phyloP scores from a whole-genome alignment of 139 green algal genomes.

The Closterium sp. region DNA sequence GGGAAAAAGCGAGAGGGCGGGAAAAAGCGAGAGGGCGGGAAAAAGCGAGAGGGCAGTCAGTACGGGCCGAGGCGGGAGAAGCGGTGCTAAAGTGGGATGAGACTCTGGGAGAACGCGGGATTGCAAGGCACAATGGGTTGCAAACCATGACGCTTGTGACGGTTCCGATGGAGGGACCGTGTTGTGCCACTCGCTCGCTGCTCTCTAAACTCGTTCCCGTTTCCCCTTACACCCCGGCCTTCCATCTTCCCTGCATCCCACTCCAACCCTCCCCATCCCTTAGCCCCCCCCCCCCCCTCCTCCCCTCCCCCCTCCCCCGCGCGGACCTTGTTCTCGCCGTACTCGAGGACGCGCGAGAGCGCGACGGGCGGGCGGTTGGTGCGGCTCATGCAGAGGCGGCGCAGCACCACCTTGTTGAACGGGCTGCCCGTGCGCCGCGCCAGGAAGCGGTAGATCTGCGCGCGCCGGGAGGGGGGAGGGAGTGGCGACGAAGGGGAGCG shows the following conservation, averaged over 20 bases:
- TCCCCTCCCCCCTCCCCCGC: too few relatives aligned
- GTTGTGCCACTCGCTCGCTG: background rate
- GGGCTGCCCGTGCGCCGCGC: slow-evolving; percentile 85
- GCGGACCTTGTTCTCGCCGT: slow-evolving; percentile 90
- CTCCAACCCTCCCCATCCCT: background rate
- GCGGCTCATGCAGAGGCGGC: slow-evolving; percentile 93
- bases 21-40: too few relatives aligned
- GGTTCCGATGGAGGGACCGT: background rate
- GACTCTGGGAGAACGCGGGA: too few relatives aligned
- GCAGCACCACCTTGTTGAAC: slow-evolving; percentile 98
- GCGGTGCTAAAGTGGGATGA: too few relatives aligned
- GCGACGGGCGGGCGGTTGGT: slow-evolving; percentile 93
- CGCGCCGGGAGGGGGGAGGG: too few relatives aligned
- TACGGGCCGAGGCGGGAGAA: too few relatives aligned
- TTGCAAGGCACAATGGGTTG: too few relatives aligned
- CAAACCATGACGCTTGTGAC: background rate
- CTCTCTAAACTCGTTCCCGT: background rate
- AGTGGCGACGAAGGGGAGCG: background rate
- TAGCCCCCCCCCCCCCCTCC: too few relatives aligned
- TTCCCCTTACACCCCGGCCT: background rate
- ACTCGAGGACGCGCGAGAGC: slow-evolving; percentile 87
- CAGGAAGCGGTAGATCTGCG: slow-evolving; percentile 98
- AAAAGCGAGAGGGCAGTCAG: too few relatives aligned
- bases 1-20: too few relatives aligned
- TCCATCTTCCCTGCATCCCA: background rate